These are phyloP conservation scores for Gloeopeniophorella convolvens DNA, from an alignment of 768 basidiomycete species.

Conservation along the genomic window DNA sequence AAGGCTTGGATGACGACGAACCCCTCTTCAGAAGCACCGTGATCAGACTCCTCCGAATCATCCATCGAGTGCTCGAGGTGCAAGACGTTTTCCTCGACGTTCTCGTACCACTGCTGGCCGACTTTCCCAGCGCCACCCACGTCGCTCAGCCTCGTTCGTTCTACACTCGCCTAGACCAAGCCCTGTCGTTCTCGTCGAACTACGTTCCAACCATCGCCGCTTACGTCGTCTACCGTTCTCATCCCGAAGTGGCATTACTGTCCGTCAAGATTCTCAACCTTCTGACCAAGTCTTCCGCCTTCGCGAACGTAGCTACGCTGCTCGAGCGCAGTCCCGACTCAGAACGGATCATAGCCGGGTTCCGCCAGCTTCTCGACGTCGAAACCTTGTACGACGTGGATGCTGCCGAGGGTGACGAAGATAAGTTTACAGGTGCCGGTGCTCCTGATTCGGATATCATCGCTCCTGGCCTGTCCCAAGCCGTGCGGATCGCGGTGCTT, in stretches of 20 bases:
- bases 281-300: conserved; percentile 60
- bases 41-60: conserved; percentile 72
- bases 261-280: conserved; percentile 69
- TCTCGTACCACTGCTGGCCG: conserved; percentile 68
- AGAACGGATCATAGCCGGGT: conserved; percentile 78
- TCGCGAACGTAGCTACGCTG: conserved; percentile 69
- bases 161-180: conserved; percentile 70
- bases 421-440: conserved; percentile 67
- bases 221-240: conserved; percentile 63
- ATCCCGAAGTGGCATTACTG: conserved; percentile 69
- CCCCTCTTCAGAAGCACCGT: conserved; percentile 70
- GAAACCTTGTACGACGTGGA: conserved; percentile 59
- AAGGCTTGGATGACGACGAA: conserved; percentile 60
- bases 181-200: conserved; percentile 58
- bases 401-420: conserved; percentile 51
- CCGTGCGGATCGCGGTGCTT: conserved; percentile 69
- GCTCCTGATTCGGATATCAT: conserved; percentile 48
- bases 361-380: conserved; percentile 54
- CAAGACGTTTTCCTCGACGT: conserved; percentile 90
- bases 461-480: conserved; percentile 50
- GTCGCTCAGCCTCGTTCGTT: conserved; percentile 60
- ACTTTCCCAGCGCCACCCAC: conserved; percentile 50
- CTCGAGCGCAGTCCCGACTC: conserved; percentile 79
- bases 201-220: conserved; percentile 79
- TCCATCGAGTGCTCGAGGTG: conserved; percentile 73